phyloP scores from a whole-genome alignment of 345 rosid genomes.

The Alliaria petiolata region DNA sequence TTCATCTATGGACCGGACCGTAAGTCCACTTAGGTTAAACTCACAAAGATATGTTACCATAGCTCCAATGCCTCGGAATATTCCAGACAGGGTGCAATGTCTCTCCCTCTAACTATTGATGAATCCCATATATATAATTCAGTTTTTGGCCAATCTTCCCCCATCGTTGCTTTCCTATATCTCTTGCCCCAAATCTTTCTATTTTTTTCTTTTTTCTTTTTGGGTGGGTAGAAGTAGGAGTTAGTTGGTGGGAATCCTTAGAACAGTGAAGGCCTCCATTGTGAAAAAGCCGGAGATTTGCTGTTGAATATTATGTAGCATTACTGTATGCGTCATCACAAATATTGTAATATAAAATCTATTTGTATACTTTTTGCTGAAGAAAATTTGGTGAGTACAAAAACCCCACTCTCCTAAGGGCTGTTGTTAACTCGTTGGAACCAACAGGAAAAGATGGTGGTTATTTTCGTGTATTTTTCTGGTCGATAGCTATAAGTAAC shows the following conservation, averaged over 20 bases:
- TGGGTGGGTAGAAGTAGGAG: slow-evolving; percentile 11
- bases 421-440: too few relatives aligned
- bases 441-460: too few relatives aligned
- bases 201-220: not conserved
- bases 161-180: not conserved
- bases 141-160: slow-evolving; percentile 16
- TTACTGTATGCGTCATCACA: not conserved
- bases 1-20: slow-evolving; percentile 37
- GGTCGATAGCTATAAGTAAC: too few relatives aligned
- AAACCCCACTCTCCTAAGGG: too few relatives aligned
- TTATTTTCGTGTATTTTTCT: too few relatives aligned
- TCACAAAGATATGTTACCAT: slow-evolving; percentile 87
- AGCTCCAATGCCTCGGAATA: slow-evolving; percentile 67
- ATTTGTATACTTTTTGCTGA: slow-evolving; percentile 12
- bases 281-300: slow-evolving; percentile 15
- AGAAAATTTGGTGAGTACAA: not conserved
- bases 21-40: slow-evolving; percentile 41
- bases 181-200: not conserved
- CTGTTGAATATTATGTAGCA: slow-evolving; percentile 13
- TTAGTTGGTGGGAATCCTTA: slow-evolving; percentile 8
- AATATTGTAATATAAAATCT: slow-evolving; percentile 20
- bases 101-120: slow-evolving; percentile 68
- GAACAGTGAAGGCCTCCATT: slow-evolving; percentile 16
- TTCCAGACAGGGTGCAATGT: slow-evolving; percentile 88
- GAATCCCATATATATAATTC: not conserved